These are phyloP conservation scores for Erythrophleum fordii DNA, from an alignment of 306 rosid species.

Conservation along the genomic window DNA sequence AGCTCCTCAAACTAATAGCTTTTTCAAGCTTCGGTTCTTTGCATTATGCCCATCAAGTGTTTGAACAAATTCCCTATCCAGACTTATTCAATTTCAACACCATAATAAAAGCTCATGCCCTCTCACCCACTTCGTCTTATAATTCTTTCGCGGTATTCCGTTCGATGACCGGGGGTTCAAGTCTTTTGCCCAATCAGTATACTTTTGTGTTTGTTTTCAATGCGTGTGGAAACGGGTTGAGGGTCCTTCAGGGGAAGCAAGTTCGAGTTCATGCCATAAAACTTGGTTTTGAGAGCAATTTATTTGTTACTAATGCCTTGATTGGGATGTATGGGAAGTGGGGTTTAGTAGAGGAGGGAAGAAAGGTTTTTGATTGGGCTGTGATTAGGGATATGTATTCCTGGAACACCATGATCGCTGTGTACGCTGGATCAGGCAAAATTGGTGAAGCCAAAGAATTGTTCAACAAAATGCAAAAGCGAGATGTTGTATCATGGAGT, in stretches of 20 bases:
- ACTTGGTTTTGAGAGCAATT: conserved; percentile 58
- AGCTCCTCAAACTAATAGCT: conserved; percentile 47
- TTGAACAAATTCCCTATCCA: conserved; percentile 59
- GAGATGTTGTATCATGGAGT: conserved; percentile 74
- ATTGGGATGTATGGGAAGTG: conserved; percentile 64
- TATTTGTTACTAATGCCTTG: conserved; percentile 66
- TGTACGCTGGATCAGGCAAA: conserved; percentile 50
- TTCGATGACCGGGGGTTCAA: conserved; percentile 33
- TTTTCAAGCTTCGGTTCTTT: conserved; percentile 41
- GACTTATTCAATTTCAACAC: conserved; percentile 64
- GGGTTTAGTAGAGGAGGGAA: conserved; percentile 51
- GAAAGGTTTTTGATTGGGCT: conserved; percentile 53
- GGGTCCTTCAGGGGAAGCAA: conserved; percentile 57
- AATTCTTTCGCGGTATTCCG: conserved; percentile 44
- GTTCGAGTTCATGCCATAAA: conserved; percentile 55
- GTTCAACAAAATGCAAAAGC: conserved; percentile 60
- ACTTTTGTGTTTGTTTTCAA: conserved; percentile 60
- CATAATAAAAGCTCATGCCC: conserved; percentile 59
- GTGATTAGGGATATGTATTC: conserved; percentile 57
- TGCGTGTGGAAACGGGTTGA: conserved; percentile 64
- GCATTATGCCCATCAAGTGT: conserved; percentile 59
- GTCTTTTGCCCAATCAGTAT: conserved; percentile 50
- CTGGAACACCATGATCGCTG: conserved; percentile 71
- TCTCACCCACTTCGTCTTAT: conserved; percentile 44
- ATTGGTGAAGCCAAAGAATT: conserved; percentile 51